A percentile compares a stretch with the other conserved stretches of the same genome.
phyloP scores from a whole-genome alignment of 306 rosid species.

The Quercus suber region DNA sequence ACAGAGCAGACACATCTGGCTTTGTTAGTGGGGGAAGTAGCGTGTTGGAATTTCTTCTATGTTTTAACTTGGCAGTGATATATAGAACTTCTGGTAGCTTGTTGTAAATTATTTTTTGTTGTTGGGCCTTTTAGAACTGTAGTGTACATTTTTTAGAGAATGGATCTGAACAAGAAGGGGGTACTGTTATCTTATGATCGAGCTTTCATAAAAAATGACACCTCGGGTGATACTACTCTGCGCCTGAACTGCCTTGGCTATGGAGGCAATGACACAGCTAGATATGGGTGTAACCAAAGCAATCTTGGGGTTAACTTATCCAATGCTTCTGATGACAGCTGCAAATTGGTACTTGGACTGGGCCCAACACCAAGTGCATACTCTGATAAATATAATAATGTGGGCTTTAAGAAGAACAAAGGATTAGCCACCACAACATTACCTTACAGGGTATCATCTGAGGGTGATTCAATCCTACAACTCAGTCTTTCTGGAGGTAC shows the following conservation, averaged over 20 bases:
- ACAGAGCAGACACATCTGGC: conserved; percentile 87
- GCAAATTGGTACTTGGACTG: conserved; percentile 88
- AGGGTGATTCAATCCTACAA: conserved; percentile 76
- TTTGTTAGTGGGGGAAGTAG: conserved; percentile 81
- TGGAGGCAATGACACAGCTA: conserved; percentile 47
- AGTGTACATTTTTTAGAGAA: conserved; percentile 41
- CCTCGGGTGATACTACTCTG: conserved; percentile 67
- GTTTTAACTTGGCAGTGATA: conserved; percentile 23
- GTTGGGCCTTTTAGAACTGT: conserved; percentile 38
- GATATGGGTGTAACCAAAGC: conserved; percentile 40
- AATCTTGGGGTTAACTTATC: conserved; percentile 44
- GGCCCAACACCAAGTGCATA: conserved; percentile 86
- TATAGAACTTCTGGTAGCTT: conserved; percentile 29
- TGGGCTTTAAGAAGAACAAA: conserved; percentile 48
- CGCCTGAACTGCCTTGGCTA: conserved; percentile 64
- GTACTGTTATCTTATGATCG: conserved; percentile 50
- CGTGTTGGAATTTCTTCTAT: conserved; percentile 34
- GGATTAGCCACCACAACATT: conserved; percentile 30
- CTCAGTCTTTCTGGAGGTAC: conserved; percentile 87
- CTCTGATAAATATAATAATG: conserved; percentile 49
- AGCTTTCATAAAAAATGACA: conserved; percentile 47
- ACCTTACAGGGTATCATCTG: conserved; percentile 45
- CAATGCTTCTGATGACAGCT: conserved; percentile 68
- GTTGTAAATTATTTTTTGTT: conserved; percentile 39
- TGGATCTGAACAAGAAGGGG: conserved; percentile 77